phyloP scores from a whole-genome alignment of 2,329 filamentous ascomycete genomes.

The Sporothrix protearum region DNA sequence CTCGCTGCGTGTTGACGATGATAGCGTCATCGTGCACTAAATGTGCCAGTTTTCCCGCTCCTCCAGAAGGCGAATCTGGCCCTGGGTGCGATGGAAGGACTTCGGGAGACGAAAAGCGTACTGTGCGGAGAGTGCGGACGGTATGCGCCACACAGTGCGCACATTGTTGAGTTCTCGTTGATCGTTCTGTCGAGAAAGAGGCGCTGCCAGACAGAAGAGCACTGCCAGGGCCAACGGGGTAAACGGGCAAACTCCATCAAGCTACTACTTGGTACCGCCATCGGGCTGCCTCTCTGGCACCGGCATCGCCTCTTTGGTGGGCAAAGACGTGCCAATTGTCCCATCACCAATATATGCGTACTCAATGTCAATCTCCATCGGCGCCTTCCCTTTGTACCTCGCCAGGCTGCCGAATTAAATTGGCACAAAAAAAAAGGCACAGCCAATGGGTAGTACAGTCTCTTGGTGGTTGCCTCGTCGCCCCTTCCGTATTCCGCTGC shows the following conservation, averaged over 20 bases:
- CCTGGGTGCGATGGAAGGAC: too few species aligned
- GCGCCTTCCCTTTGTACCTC: neutral
- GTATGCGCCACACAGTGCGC: conserved; percentile 19
- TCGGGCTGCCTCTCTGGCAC: conserved; percentile 15
- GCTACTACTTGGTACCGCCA: too few species aligned
- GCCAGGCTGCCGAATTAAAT: conserved; percentile 14
- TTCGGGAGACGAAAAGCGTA: neutral
- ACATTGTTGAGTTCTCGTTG: too few species aligned
- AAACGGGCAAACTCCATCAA: neutral
- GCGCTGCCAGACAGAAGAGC: neutral
- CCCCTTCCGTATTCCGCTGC: neutral
- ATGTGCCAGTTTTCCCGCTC: neutral
- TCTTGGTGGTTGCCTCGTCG: conserved; percentile 1
- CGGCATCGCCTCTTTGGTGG: neutral
- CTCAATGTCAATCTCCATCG: neutral
- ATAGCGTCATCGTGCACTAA: conserved; percentile 10
- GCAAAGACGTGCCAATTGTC: too few species aligned
- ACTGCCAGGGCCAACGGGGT: neutral
- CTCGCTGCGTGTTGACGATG: neutral
- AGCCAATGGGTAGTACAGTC: neutral
- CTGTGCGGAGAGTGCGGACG: neutral
- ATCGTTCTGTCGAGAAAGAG: neutral
- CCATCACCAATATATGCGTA: neutral
- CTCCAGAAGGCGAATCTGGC: neutral
- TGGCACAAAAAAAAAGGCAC: neutral